These are phyloP conservation scores for Cryptosporidium sp. DNA, from an alignment of 169 alveolate genomes.

Conservation along the genomic window DNA sequence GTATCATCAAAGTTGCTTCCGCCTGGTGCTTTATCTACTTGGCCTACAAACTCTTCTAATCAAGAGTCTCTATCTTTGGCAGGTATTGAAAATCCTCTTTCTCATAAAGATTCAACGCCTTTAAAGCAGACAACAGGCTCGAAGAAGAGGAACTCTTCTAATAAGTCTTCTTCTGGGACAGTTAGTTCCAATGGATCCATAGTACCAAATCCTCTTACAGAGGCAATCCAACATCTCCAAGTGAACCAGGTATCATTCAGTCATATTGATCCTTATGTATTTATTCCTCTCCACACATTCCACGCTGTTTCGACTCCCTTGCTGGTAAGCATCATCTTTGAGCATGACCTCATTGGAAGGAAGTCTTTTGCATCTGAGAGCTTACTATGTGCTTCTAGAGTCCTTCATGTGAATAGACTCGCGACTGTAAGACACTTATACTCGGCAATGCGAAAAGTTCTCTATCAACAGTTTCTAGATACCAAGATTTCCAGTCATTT, in stretches of 20 bases:
- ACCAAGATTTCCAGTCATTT: neutral
- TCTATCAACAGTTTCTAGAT: constrained; percentile 40
- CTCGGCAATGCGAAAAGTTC: constrained; percentile 21
- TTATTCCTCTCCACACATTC: constrained; percentile 43
- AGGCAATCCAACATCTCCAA: constrained; percentile 54
- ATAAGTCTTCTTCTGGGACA: constrained; percentile 13
- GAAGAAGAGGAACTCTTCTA: constrained; percentile 16
- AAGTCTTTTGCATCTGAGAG: constrained; percentile 55
- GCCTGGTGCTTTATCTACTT: neutral
- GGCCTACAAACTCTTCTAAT: neutral
- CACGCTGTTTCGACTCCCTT: constrained; percentile 52
- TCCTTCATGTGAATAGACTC: constrained; percentile 51
- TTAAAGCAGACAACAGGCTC: constrained; percentile 12
- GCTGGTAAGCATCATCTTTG: constrained; percentile 20
- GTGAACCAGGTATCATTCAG: constrained; percentile 45
- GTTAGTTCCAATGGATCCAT: neutral
- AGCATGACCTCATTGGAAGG: constrained; percentile 56
- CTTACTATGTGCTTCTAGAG: constrained; percentile 25
- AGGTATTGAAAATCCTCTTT: neutral
- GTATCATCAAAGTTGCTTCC: constrained; percentile 4
- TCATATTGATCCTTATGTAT: constrained; percentile 46
- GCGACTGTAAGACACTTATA: constrained; percentile 55
- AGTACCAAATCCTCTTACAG: constrained; percentile 22
- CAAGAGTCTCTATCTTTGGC: neutral
- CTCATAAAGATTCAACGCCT: constrained; percentile 22